A percentile compares a stretch with the other conserved stretches of the same genome.
phyloP scores from a whole-genome alignment of 257 asterid species.

The Cruciata laevipes region DNA sequence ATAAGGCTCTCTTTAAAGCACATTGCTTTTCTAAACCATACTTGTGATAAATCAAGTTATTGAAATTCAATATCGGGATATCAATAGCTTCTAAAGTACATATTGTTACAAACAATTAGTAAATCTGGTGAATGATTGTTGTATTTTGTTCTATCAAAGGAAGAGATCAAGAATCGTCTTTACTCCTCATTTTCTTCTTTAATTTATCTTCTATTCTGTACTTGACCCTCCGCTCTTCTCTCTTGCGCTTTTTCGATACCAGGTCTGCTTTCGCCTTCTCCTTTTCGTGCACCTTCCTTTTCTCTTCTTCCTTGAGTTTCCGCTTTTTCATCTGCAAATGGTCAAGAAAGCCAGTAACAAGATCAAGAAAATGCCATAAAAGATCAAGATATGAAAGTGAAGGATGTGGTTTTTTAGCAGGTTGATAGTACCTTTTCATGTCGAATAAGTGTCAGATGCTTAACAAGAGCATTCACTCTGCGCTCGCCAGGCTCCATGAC shows the following conservation, averaged over 20 bases:
- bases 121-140: too few relatives aligned
- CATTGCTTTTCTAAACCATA: too few relatives aligned
- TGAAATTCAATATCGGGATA: too few relatives aligned
- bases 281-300: conserved; percentile 48
- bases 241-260: conserved; percentile 64
- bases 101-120: too few relatives aligned
- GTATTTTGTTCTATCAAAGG: too few relatives aligned
- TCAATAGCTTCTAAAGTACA: too few relatives aligned
- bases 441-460: conserved; percentile 55
- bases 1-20: too few relatives aligned
- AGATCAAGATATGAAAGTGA: too few relatives aligned
- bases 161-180: conserved; percentile 21
- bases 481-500: conserved; percentile 78
- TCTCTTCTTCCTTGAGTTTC: conserved; percentile 53
- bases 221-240: conserved; percentile 82
- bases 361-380: too few relatives aligned
- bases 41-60: too few relatives aligned
- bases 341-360: background rate
- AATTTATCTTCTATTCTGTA: conserved; percentile 63
- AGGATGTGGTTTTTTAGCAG: too few relatives aligned
- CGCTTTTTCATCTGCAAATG: conserved; percentile 50
- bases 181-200: conserved; percentile 64
- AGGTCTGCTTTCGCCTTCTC: conserved; percentile 71
- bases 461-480: conserved; percentile 59
- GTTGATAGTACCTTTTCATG: conserved; percentile 60